Percentiles rank a stretch among this genome's conserved stretches.
phyloP scores from a whole-genome alignment of 768 basidiomycete species.

The Strobilomyces dryophilus region DNA sequence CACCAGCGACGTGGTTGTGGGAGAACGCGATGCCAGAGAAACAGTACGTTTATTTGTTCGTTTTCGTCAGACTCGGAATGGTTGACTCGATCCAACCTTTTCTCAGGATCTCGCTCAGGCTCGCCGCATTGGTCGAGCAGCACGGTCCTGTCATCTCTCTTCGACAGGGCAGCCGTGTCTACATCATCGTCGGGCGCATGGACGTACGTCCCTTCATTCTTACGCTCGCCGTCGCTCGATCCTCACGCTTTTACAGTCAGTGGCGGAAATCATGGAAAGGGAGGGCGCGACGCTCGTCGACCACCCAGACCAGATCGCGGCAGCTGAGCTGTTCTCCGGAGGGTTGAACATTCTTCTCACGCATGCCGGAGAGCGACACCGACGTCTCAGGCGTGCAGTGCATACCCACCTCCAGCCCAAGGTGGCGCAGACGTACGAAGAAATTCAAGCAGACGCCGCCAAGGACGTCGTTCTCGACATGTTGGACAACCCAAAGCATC shows the following conservation, averaged over 20 bases:
- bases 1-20: no score
- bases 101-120: conserved; percentile 13
- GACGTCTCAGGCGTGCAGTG: conserved; percentile 50
- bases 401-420: conserved; percentile 52
- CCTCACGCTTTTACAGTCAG: conserved; percentile 43
- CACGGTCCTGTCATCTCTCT: conserved; percentile 56
- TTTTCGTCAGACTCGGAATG: neutral
- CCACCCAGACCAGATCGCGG: conserved; percentile 46
- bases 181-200: conserved; percentile 15
- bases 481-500: conserved; percentile 10
- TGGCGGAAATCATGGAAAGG: conserved; percentile 20
- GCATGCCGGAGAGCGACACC: conserved; percentile 48
- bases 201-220: conserved; percentile 6
- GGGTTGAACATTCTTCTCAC: conserved; percentile 51
- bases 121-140: conserved; percentile 48
- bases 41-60: no score
- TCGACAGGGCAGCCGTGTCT: conserved; percentile 36
- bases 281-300: conserved; percentile 49
- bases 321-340: conserved; percentile 49
- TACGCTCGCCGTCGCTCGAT: neutral
- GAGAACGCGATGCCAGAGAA: no score
- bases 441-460: conserved; percentile 37
- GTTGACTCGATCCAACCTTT: neutral
- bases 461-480: conserved; percentile 17
- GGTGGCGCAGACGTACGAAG: conserved; percentile 40